Conservation (phyloP, 805 yeast genomes). For the Aciculoconidium aculeatum region DNA sequence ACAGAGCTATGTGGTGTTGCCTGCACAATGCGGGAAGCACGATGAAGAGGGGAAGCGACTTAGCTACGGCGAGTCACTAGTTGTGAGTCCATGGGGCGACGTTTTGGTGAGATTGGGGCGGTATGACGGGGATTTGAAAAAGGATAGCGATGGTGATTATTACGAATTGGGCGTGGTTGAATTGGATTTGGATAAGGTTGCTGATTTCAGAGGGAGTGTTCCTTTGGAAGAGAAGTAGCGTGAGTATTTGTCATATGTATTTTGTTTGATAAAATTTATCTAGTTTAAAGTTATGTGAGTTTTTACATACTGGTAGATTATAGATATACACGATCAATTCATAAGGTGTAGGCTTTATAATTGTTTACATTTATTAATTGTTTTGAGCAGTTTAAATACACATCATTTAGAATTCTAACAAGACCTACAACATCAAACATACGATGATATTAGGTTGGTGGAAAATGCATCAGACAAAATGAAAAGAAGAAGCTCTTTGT, state of each 20-base stretch:
- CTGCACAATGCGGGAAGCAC: slow-evolving; percentile 83
- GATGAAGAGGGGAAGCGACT: slow-evolving; percentile 46
- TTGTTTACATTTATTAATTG: too few relatives aligned
- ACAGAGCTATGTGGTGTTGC: slow-evolving; percentile 81
- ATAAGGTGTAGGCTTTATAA: too few relatives aligned
- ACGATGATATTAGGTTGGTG: too few relatives aligned
- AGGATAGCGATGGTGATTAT: slow-evolving; percentile 28
- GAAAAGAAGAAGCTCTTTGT: too few relatives aligned
- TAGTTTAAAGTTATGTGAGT: background rate
- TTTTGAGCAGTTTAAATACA: slow-evolving; percentile 1
- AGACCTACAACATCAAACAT: too few relatives aligned
- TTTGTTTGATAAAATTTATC: slow-evolving; percentile 1
- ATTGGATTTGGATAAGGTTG: slow-evolving; percentile 47
- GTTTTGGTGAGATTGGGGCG: slow-evolving; percentile 48
- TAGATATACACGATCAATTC: too few relatives aligned
- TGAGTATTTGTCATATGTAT: background rate
- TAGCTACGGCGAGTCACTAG: slow-evolving; percentile 82
- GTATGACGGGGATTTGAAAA: slow-evolving; percentile 20
- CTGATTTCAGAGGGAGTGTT: slow-evolving; percentile 58
- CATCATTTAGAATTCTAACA: too few relatives aligned
- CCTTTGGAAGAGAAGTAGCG: slow-evolving; percentile 40
- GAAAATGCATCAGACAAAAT: too few relatives aligned
- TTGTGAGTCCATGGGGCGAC: slow-evolving; percentile 91
- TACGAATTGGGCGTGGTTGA: slow-evolving; percentile 54
- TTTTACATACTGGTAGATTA: too few relatives aligned